Evolutionary conservation across 345 rosid genomes (phyloP), one percentile per base, ranked within the genome.

Genomic region (Gynandropsis gynandra): DNA sequence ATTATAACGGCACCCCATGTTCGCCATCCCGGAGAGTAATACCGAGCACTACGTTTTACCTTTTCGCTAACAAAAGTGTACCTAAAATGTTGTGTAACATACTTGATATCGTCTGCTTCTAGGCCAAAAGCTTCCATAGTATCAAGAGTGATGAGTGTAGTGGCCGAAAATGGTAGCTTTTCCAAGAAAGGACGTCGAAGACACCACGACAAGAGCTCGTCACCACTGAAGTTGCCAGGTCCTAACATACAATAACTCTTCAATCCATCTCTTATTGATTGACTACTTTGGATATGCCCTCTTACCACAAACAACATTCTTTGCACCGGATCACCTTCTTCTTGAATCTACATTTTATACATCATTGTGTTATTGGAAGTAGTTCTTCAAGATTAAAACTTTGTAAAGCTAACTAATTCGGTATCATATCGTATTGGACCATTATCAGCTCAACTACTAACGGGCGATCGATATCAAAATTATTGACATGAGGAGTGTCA

Each of bases 221-320:
- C 88, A 8, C 94, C 94, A 1, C 85, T 73, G 80, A 81, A 84
- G 59, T 81, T 81, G 20, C 94, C 94, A 0, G 94, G 88, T 35
- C 88, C 88, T 4, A 84, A 50, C 94, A 79, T 84, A 72, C 94
- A 81, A 46, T 79, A 76, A n/a, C 85, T 76, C 27, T 76, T 72
- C 14, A 84, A 75, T 4, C 79, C 85, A 16, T 84, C 80, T 14
- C 85, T 70, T 4, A 84, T 76, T 17, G 75, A 71, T 64, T 84
- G 94, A 75, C 94, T 80, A 42, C 94, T 80, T 18, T 84, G 88
- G 29, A 80, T 78, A 66, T 80, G 88, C 9, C 94, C 88, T 29
- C 94, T 58, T 10, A 84, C 94, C 9, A 84, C 81, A 20, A 84
- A 80, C 3, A 84, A 34, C 94, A 84, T 84, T 59, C 88, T 73